phyloP scores from a whole-genome alignment of 345 rosid genomes.

The Melaleuca quinquenervia region DNA sequence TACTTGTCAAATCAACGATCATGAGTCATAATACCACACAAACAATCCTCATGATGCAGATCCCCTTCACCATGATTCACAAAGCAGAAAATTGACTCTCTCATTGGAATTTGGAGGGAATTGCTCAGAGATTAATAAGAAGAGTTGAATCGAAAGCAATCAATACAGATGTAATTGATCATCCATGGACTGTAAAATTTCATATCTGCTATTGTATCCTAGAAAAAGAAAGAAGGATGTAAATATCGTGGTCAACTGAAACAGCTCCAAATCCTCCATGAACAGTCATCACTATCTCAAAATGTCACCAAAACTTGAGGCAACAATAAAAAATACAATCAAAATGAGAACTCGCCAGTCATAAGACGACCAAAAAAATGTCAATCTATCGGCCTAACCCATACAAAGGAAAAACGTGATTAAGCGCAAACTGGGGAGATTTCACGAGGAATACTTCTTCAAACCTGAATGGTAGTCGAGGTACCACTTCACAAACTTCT shows the following conservation, averaged over 20 bases:
- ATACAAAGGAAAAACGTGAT: neutral
- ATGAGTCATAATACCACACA: neutral
- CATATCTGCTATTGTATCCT: neutral
- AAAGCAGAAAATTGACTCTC: neutral
- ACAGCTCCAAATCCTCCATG: neutral
- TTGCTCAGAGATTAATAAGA: neutral
- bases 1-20: neutral
- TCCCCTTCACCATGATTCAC: neutral
- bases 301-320: neutral
- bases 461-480: slow-evolving; percentile 31
- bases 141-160: neutral
- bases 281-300: neutral
- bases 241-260: neutral
- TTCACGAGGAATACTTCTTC: slow-evolving; percentile 29
- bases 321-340: neutral
- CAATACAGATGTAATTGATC: neutral
- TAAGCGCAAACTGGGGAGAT: neutral
- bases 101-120: neutral
- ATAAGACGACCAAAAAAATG: neutral
- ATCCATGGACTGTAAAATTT: neutral
- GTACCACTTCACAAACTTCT: slow-evolving; percentile 73
- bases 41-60: neutral
- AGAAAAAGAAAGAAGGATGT: neutral
- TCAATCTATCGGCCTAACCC: neutral
- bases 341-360: neutral